Conservation (phyloP, 352 stramenopile species). For the Globisporangium okanoganense region DNA sequence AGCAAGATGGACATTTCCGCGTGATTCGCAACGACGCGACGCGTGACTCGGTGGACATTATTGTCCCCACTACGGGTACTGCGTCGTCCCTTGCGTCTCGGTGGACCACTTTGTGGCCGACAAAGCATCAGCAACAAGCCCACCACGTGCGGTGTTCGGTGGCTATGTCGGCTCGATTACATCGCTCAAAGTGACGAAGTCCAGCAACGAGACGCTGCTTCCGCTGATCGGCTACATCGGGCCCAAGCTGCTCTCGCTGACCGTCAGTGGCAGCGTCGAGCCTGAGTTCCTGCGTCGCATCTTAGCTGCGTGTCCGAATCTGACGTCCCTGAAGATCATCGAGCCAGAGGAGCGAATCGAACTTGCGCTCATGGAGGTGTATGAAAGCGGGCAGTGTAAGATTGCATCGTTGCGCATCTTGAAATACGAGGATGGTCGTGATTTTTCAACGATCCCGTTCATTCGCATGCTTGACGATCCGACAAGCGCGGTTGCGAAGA, state of each 20-base stretch:
- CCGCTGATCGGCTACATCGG: background rate
- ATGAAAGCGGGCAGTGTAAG: background rate
- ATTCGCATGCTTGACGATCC: background rate
- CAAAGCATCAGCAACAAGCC: background rate
- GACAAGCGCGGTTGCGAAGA: background rate
- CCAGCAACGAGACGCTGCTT: background rate
- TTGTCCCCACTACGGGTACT: slow-evolving; percentile 1
- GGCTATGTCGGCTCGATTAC: background rate
- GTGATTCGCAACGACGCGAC: background rate
- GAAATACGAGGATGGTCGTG: background rate
- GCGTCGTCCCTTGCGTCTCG: background rate
- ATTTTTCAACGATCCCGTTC: background rate
- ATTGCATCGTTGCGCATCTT: background rate
- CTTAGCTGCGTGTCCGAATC: background rate
- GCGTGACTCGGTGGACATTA: background rate
- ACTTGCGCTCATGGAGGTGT: background rate
- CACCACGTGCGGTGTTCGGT: background rate
- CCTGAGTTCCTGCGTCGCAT: background rate
- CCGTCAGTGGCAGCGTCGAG: background rate
- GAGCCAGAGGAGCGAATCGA: background rate
- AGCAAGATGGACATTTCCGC: background rate
- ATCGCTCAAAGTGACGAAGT: background rate
- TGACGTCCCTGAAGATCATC: background rate
- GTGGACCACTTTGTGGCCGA: background rate
- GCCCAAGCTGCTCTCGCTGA: background rate